Percentiles rank a stretch among this genome's conserved stretches.
phyloP scores from a whole-genome alignment of 352 stramenopile species.

The Pythium dissotocum region DNA sequence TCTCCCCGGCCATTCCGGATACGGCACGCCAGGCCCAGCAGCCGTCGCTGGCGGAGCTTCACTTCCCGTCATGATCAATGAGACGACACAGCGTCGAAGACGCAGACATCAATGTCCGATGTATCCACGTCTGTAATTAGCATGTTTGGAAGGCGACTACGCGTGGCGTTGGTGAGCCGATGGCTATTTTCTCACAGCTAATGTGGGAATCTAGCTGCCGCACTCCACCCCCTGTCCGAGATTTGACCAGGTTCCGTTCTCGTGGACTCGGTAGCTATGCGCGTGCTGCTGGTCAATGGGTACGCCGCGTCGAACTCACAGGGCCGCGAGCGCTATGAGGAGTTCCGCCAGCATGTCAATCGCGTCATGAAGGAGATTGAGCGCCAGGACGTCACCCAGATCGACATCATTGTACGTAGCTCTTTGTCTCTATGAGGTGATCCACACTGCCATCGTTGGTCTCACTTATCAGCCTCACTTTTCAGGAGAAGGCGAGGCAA shows the following conservation, averaged over 20 bases:
- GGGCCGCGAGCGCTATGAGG: slow-evolving; percentile 44
- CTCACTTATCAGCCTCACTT: neutral
- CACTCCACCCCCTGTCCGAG: neutral
- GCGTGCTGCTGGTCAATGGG: slow-evolving; percentile 71
- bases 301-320: slow-evolving; percentile 47
- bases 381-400: slow-evolving; percentile 55
- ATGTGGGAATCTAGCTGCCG: neutral
- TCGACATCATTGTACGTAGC: slow-evolving; percentile 59
- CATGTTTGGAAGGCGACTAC: neutral
- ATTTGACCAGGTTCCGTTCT: neutral
- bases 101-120: neutral
- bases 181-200: slow-evolving; percentile 24
- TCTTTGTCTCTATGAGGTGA: neutral
- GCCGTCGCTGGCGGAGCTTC: slow-evolving; percentile 17
- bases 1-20: slow-evolving; percentile 59
- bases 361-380: slow-evolving; percentile 56
- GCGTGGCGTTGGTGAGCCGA: neutral
- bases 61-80: slow-evolving; percentile 7
- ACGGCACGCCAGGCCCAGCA: slow-evolving; percentile 28
- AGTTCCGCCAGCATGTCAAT: slow-evolving; percentile 54
- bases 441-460: neutral
- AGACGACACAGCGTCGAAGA: neutral
- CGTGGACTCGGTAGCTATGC: slow-evolving; percentile 37
- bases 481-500: slow-evolving; percentile 57
- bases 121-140: neutral